phyloP scores from a whole-genome alignment of 768 basidiomycete genomes.

The Russula virescens region DNA sequence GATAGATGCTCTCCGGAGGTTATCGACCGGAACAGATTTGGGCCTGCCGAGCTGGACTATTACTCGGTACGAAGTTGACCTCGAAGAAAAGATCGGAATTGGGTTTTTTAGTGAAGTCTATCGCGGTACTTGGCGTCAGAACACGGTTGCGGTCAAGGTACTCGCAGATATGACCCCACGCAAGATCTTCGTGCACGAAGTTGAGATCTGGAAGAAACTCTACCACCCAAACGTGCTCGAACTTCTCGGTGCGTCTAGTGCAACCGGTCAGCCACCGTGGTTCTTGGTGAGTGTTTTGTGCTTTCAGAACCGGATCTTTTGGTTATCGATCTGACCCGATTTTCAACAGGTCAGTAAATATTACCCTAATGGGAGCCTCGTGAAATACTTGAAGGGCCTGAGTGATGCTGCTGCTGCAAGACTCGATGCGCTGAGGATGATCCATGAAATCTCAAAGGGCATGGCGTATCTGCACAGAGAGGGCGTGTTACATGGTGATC shows the following conservation, averaged over 20 bases:
- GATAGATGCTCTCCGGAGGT: slow-evolving; percentile 61
- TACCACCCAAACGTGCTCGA: slow-evolving; percentile 64
- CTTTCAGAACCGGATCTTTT: slow-evolving; percentile 21
- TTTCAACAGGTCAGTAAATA: slow-evolving; percentile 55
- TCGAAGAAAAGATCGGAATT: slow-evolving; percentile 59
- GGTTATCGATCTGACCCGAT: background rate
- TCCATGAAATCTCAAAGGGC: slow-evolving; percentile 71
- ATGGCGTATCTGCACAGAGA: slow-evolving; percentile 74
- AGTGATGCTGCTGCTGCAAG: slow-evolving; percentile 29
- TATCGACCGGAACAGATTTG: slow-evolving; percentile 38
- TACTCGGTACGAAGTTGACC: slow-evolving; percentile 74
- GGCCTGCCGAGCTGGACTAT: slow-evolving; percentile 70
- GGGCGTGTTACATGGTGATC: slow-evolving; percentile 71
- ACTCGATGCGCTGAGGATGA: slow-evolving; percentile 50
- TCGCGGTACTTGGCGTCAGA: slow-evolving; percentile 64
- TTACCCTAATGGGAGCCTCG: slow-evolving; percentile 57
- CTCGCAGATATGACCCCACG: slow-evolving; percentile 55
- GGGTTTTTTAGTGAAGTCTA: slow-evolving; percentile 79
- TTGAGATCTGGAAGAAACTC: slow-evolving; percentile 66
- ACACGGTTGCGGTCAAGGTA: slow-evolving; percentile 67
- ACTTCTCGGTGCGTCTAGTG: slow-evolving; percentile 73
- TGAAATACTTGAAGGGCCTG: slow-evolving; percentile 45
- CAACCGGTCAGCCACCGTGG: slow-evolving; percentile 64
- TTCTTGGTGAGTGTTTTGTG: slow-evolving; percentile 40
- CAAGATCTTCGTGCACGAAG: slow-evolving; percentile 62